Percentiles rank a stretch among this genome's conserved stretches.
Conservation (phyloP, 805 yeast species). For the Candida lessepsii region DNA sequence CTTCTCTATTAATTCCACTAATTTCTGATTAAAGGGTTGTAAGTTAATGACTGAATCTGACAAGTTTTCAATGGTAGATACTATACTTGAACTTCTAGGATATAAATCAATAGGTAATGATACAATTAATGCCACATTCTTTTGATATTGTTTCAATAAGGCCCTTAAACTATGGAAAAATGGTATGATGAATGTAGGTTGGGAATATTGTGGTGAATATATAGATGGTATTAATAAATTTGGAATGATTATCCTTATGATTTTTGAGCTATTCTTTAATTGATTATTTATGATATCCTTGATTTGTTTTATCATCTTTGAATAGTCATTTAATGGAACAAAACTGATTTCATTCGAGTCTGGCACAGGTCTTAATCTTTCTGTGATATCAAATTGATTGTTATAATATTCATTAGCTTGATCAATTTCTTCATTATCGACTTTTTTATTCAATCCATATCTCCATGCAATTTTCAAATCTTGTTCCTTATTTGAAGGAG, state of each 20-base stretch:
- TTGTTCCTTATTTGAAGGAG: no score
- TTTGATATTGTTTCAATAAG: slow-evolving; percentile 46
- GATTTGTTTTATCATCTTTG: slow-evolving; percentile 39
- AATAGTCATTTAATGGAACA: slow-evolving; percentile 39
- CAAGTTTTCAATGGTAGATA: slow-evolving; percentile 53
- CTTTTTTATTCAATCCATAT: slow-evolving; percentile 53
- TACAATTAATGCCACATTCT: slow-evolving; percentile 48
- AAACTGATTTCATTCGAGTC: slow-evolving; percentile 57
- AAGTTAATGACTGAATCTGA: slow-evolving; percentile 70
- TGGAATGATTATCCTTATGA: slow-evolving; percentile 71
- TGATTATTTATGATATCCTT: slow-evolving; percentile 33
- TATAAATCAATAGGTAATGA: slow-evolving; percentile 67
- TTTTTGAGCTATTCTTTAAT: slow-evolving; percentile 40
- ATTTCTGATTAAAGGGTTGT: slow-evolving; percentile 78
- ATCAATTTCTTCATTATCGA: slow-evolving; percentile 21
- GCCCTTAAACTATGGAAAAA: slow-evolving; percentile 60
- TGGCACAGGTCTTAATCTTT: slow-evolving; percentile 66
- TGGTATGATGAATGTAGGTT: slow-evolving; percentile 50
- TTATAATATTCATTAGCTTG: slow-evolving; percentile 51
- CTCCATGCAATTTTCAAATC: slow-evolving; percentile 90
- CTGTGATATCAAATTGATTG: slow-evolving; percentile 75
- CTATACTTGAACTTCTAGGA: slow-evolving; percentile 50
- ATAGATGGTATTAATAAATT: slow-evolving; percentile 76
- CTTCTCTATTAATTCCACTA: slow-evolving; percentile 62
- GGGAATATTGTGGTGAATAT: slow-evolving; percentile 52